Evolutionary conservation across 768 basidiomycete genomes (phyloP).

Genomic region (Kwoniella bestiolae): DNA sequence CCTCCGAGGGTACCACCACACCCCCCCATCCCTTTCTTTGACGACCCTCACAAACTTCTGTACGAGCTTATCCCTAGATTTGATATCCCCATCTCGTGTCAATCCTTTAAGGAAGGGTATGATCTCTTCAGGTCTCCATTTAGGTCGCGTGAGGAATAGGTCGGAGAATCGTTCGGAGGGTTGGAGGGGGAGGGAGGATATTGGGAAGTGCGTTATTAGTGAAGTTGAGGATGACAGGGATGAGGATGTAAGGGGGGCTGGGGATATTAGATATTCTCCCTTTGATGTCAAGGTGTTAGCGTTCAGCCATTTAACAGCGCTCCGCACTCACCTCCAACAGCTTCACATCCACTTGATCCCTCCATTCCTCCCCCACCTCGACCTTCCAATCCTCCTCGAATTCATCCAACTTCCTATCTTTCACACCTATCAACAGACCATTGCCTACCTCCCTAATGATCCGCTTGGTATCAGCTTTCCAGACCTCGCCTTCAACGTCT

Average conservation of each 20-base stretch:
- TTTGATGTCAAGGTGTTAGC: constrained; percentile 55
- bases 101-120: constrained; percentile 79
- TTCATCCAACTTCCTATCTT: constrained; percentile 55
- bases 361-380: constrained; percentile 78
- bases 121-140: constrained; percentile 72
- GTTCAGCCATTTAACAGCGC: background rate
- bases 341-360: constrained; percentile 65
- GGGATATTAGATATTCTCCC: constrained; percentile 74
- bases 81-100: constrained; percentile 68
- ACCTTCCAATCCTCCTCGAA: constrained; percentile 73
- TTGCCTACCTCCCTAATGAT: constrained; percentile 77
- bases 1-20: constrained; percentile 67
- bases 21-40: constrained; percentile 63
- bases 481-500: constrained; percentile 62
- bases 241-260: constrained; percentile 56
- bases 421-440: constrained; percentile 69
- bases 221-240: constrained; percentile 42
- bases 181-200: constrained; percentile 72
- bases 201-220: constrained; percentile 74
- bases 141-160: constrained; percentile 68
- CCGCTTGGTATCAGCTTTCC: constrained; percentile 60
- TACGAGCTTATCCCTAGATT: constrained; percentile 84
- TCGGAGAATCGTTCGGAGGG: constrained; percentile 82
- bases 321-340: constrained; percentile 69
- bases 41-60: constrained; percentile 82